Base-by-base conservation (phyloP, 2,329 filamentous ascomycete genomes). In the Rhynchosporium secalis region DNA sequence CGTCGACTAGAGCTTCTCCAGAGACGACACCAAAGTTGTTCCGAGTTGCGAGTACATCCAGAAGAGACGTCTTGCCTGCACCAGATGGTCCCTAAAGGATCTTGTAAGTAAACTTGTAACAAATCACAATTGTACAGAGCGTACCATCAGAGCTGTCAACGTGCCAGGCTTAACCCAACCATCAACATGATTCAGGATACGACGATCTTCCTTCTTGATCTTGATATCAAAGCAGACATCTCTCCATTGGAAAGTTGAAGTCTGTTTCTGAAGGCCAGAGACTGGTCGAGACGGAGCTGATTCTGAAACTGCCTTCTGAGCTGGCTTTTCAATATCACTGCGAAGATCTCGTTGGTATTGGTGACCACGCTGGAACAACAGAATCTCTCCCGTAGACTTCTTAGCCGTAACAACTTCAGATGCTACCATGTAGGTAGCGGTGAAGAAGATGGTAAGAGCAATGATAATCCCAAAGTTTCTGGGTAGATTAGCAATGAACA, bases 1-100 rank as follows among this genome's bases (percentile, higher is more conserved):
- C 69, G 51, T 65, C 62, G 15, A 70, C 66, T 6, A 69, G 54
- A 87, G 96, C 94, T 69, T 94, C 88, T 57, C 93, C 92, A 4
- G 84, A 86, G 56, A 96, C 90, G 12, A 96, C 88, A 76, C 92
- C 93, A 86, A 94, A 93, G 0, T 90, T 91, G 4, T 89, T 89
- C 72, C 93, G 88, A 57, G 48, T 90, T 0, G 91, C 91, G 40
- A 96, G 81, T 3, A 91, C 89, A 73, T 95, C 91, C 9, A 95
- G 79, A 4, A 96, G 81, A 0, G 91, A 94, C 0, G 91, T 95
- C 76, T 95, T 95, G 58, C 91, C 91, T 15, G 91, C 91, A 92
- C 7, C 93, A 1, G 78, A 84, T 0, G 86, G 83, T 43, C 86
- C 84, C 62, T 65, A 28, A 20, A 51, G 15, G 13, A 43, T 92